Conservation (phyloP, 768 basidiomycete species). For the Dictyophora rubrovolvata region DNA sequence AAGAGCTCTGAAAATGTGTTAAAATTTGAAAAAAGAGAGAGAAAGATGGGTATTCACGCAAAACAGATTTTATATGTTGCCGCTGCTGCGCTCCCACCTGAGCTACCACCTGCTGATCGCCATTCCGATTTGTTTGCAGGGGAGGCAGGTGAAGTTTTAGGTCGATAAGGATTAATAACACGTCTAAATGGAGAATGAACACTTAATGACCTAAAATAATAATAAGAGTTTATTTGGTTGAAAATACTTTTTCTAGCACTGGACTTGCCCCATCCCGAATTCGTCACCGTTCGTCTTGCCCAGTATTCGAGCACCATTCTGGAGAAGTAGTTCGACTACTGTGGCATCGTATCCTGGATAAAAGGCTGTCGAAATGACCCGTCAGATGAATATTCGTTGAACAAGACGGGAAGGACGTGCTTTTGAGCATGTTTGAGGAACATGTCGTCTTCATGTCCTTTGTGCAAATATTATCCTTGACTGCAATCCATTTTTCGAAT, state of each 20-base stretch:
- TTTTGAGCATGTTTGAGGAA: conserved; percentile 62
- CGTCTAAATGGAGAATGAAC: conserved; percentile 63
- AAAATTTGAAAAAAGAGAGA: neutral
- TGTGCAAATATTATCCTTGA: conserved; percentile 88
- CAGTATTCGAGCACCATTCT: conserved; percentile 57
- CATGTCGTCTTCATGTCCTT: conserved; percentile 57
- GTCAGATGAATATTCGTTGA: neutral
- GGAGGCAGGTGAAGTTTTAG: conserved; percentile 7
- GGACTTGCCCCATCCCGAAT: conserved; percentile 90
- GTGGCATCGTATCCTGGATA: conserved; percentile 80
- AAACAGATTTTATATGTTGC: conserved; percentile 78
- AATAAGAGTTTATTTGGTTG: neutral
- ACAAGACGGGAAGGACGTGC: conserved; percentile 25
- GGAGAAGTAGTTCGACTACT: conserved; percentile 52
- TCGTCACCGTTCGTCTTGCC: conserved; percentile 97
- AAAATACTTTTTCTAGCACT: neutral
- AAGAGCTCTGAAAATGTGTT: conserved; percentile 49
- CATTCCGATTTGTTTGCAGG: conserved; percentile 25
- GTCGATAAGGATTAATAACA: conserved; percentile 63
- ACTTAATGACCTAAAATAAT: conserved; percentile 57
- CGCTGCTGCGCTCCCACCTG: conserved; percentile 90
- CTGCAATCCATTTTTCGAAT: conserved; percentile 42
- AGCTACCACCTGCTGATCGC: conserved; percentile 83
- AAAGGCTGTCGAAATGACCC: conserved; percentile 40
- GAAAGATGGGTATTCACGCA: conserved; percentile 45